Conservation (phyloP, 78 protist genomes). For the Dictyostelium citrinum region DNA sequence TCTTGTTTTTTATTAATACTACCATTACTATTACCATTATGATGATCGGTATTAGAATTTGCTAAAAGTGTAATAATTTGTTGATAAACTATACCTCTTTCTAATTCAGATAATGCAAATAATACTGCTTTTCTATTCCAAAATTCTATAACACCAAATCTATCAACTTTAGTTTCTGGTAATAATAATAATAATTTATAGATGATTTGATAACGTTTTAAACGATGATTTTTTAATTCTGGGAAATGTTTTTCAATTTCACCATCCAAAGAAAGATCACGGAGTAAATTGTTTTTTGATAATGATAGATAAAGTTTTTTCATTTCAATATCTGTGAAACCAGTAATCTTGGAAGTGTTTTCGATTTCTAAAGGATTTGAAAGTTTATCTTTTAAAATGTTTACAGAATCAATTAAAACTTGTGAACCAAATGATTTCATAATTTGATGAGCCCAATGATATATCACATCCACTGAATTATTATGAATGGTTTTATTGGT, state of each 20-base stretch:
- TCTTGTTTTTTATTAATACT: background rate
- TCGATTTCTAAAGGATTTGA: background rate
- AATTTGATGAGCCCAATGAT: conserved; percentile 32
- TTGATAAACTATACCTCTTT: conserved; percentile 45
- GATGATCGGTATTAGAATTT: no score
- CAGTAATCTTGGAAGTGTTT: background rate
- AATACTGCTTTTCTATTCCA: conserved; percentile 24
- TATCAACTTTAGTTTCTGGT: background rate
- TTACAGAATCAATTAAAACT: background rate
- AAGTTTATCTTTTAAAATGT: background rate
- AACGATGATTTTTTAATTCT: conserved; percentile 11
- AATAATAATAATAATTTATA: background rate
- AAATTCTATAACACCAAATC: background rate
- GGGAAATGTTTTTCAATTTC: conserved; percentile 6
- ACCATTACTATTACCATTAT: background rate
- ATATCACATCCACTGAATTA: background rate
- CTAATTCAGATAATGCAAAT: conserved; percentile 41
- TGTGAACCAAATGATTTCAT: conserved; percentile 48
- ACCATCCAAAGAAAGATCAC: conserved; percentile 14
- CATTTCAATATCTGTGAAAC: background rate
- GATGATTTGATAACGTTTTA: background rate
- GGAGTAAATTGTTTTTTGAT: background rate
- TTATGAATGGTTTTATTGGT: background rate
- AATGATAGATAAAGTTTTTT: background rate
- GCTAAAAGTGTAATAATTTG: background rate